Evolutionary conservation across 352 stramenopile genomes (phyloP), one percentile per base, ranked within the genome.

Genomic region (Pythium plurisporium): DNA sequence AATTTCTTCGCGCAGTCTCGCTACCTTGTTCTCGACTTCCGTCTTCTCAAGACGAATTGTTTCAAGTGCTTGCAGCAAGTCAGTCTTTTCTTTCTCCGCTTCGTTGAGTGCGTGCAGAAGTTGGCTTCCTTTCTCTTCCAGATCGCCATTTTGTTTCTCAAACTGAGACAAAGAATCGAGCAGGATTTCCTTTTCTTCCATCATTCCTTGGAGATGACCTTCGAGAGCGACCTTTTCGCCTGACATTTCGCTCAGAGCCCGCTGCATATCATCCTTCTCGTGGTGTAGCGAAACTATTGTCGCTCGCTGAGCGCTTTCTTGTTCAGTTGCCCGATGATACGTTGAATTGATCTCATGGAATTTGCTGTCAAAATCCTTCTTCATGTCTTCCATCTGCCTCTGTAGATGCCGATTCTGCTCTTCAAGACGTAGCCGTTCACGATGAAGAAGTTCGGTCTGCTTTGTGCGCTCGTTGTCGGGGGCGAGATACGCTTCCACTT

Each of bases 201-300:
- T 40, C 29, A 71, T 52, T 8, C 55, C 54, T 25, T 65, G 63
- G 30, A 87, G 22, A 54, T 91, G 76, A 27, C 61, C 63, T 52
- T 89, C 79, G 15, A 88, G 45, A 12, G 64, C 54, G 3, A 72
- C 46, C 36, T 86, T 87, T 44, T 90, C 76, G 3, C 67, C 70
- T n/a, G 65, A 63, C 7, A 87, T 48, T 0, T 64, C 55, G 34
- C 66, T 59, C 20, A 88, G 59, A 8, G 72, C 81, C 22, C 73
- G 73, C 23, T 72, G 83, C 47, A 79, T 40, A 10, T 82, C 76
- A 56, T 89, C 79, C 46, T 87, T 91, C 38, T 91, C 81, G 17
- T 70, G 65, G 49, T 70, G 64, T 22, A 91, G 54, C 23, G 62
- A 73, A 8, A 72, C 75, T 9, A 86, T 70, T 10, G 70, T 72